A percentile compares a stretch with the other conserved stretches of the same genome.
Conservation (phyloP, 2,329 filamentous ascomycete species). For the Penicillium sp. region DNA sequence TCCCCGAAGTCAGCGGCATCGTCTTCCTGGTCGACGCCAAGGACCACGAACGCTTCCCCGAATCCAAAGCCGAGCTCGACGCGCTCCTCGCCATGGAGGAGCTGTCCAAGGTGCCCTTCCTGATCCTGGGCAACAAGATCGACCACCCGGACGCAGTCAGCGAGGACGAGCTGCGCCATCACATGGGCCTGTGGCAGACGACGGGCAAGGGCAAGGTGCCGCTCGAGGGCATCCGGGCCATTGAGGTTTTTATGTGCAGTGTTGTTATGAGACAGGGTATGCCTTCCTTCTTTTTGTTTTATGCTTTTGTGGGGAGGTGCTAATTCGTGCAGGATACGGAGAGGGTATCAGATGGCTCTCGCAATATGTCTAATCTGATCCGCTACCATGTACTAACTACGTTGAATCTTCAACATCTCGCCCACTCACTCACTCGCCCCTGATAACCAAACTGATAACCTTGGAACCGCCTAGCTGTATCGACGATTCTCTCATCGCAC, state of each 20-base stretch:
- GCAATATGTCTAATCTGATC: conserved; percentile 70
- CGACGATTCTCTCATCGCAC: neutral
- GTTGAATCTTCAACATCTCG: neutral
- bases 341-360: conserved; percentile 89
- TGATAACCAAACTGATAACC: neutral
- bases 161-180: conserved; percentile 90
- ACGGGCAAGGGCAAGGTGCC: conserved; percentile 94
- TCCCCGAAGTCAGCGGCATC: conserved; percentile 92
- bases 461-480: neutral
- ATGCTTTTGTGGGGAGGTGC: neutral
- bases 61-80: conserved; percentile 96
- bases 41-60: conserved; percentile 88
- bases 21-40: conserved; percentile 98
- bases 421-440: neutral
- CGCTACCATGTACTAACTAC: neutral
- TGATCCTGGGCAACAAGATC: conserved; percentile 98
- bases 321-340: conserved; percentile 61
- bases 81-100: conserved; percentile 96
- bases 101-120: conserved; percentile 88
- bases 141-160: conserved; percentile 94
- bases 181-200: conserved; percentile 91
- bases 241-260: conserved; percentile 99
- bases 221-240: conserved; percentile 84
- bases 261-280: conserved; percentile 93
- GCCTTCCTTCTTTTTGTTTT: conserved; percentile 23